Base-by-base conservation (phyloP, 768 basidiomycete species). In the Megacollybia marginata region DNA sequence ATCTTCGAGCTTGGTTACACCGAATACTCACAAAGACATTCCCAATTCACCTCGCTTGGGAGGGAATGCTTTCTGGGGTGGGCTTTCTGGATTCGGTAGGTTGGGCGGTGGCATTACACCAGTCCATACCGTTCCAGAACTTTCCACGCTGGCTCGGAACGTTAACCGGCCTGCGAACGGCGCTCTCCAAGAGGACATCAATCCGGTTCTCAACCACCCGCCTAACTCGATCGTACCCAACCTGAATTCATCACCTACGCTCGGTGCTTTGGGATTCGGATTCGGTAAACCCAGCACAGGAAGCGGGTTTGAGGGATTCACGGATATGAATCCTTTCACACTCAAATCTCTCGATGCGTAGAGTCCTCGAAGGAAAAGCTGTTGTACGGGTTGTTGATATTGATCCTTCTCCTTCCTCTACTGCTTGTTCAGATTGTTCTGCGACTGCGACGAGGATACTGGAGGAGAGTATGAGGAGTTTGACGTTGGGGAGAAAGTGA, bases 281-380 rank as follows among this genome's bases (percentile, higher is more conserved):
- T 55, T 52, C 9, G 18, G 53, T 1, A 54, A 54, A n/a, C 31
- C 53, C 4, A 48, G 54, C n/a, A n/a, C n/a, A n/a, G n/a, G n/a
- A n/a, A n/a, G n/a, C n/a, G n/a, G n/a, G n/a, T n/a, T n/a, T n/a
- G n/a, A 92, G 50, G 73, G 80, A 13, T 93, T 90, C 65, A 72
- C 83, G 20, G 91, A 93, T 56, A 62, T 73, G 54, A 91, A 89
- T 55, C 82, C 84, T 11, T 93, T 93, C 66, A 92, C 87, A 3
- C 79, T 94, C 73, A 92, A 91, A 72, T 82, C 78, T 2, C 70
- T 94, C 55, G 92, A 94, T 66, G 78, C 83, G 62, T 90, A 80
- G 75, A 58, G 85, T 93, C 44, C 69, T 92, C 58, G 88, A 91
- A 54, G 91, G 91, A 44, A 85, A 79, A 57, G 90, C 90, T 2